Evolutionary conservation across 352 stramenopile species (phyloP).

Genomic region (Phytophthora chlamydospora): DNA sequence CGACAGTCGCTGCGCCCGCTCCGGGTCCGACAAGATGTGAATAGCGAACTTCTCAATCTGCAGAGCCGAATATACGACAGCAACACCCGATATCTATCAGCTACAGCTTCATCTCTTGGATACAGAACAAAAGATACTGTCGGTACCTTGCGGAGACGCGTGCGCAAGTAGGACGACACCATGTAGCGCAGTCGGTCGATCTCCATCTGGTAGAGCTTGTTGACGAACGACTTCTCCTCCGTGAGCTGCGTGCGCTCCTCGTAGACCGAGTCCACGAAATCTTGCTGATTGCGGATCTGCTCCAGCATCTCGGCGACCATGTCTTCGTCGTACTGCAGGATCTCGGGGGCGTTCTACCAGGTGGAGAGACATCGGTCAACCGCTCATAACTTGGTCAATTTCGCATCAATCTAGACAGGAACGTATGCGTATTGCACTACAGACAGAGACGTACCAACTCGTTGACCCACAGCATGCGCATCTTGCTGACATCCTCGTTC

Average conservation of each 20-base stretch:
- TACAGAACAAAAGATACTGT: too few species aligned
- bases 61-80: not conserved
- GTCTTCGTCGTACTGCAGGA: constrained; percentile 77
- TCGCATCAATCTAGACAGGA: constrained; percentile 4
- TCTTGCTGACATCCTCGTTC: constrained; percentile 80
- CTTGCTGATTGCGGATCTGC: constrained; percentile 88
- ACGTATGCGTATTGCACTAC: not conserved
- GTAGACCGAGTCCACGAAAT: constrained; percentile 82
- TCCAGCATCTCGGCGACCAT: constrained; percentile 86
- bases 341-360: constrained; percentile 75
- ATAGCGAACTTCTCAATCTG: constrained; percentile 83
- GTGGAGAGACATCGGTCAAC: constrained; percentile 1
- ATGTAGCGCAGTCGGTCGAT: constrained; percentile 88
- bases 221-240: constrained; percentile 82
- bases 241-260: constrained; percentile 66
- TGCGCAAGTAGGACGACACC: constrained; percentile 83
- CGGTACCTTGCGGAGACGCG: constrained; percentile 72
- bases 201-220: constrained; percentile 91
- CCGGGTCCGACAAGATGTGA: constrained; percentile 56
- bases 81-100: not conserved
- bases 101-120: not conserved
- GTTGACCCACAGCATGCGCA: constrained; percentile 82
- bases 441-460: constrained; percentile 57
- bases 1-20: constrained; percentile 63
- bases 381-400: constrained; percentile 20